Evolutionary conservation across 495 filamentous ascomycete species (phyloP).

Genomic region (Echria macrotheca): DNA sequence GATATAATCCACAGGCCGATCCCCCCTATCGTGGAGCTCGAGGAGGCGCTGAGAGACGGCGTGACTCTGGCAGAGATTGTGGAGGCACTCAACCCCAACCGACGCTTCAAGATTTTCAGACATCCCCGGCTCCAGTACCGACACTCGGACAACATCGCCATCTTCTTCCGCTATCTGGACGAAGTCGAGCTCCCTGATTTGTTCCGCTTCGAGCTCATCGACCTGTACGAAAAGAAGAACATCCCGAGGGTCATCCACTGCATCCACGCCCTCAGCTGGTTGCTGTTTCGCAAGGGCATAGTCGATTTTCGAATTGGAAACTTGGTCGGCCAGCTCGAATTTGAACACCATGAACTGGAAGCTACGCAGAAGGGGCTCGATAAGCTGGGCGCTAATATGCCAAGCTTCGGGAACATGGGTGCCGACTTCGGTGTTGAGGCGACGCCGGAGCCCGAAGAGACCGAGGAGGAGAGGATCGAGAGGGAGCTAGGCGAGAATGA

Average conservation of each 20-base stretch:
- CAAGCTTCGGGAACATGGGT: constrained; percentile 94
- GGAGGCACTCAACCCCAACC: constrained; percentile 74
- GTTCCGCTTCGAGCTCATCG: constrained; percentile 97
- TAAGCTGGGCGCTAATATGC: constrained; percentile 90
- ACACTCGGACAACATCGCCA: constrained; percentile 93
- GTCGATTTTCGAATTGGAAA: constrained; percentile 97
- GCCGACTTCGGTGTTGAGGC: constrained; percentile 75
- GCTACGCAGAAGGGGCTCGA: constrained; percentile 95
- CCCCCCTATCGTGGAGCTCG: constrained; percentile 91
- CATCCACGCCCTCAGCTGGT: constrained; percentile 93
- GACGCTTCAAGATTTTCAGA: constrained; percentile 75
- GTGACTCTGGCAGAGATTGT: constrained; percentile 97
- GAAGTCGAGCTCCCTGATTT: constrained; percentile 93
- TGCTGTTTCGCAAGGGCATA: constrained; percentile 89
- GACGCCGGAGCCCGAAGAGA: constrained; percentile 62
- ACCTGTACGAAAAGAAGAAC: constrained; percentile 99
- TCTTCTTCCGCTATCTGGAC: constrained; percentile 88
- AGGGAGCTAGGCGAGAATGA: constrained; percentile 77
- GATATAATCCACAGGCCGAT: constrained; percentile 84
- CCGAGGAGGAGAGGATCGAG: constrained; percentile 83
- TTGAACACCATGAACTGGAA: constrained; percentile 96
- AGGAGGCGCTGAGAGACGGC: constrained; percentile 88
- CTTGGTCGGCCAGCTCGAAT: constrained; percentile 92
- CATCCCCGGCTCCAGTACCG: constrained; percentile 81
- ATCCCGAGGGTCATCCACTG: constrained; percentile 99